Evolutionary conservation across 225 moss, liverwort and hornwort species (phyloP).

Genomic region (Pseudoscleropodium purum): DNA sequence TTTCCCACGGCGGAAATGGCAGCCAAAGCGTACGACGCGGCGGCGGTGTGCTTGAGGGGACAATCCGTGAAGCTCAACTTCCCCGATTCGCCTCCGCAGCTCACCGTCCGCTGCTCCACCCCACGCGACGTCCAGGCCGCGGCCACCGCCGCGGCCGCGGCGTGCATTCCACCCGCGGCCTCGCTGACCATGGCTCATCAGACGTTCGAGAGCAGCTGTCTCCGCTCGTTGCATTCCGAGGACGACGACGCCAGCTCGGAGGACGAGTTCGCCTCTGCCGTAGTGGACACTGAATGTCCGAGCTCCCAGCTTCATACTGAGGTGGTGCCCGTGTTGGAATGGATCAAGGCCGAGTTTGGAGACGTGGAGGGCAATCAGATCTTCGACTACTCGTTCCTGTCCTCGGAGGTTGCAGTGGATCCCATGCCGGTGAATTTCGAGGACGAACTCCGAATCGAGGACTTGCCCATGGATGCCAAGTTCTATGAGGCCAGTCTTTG

Average conservation of each 20-base stretch:
- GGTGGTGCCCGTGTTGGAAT: constrained; percentile 8
- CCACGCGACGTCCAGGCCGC: constrained; percentile 9
- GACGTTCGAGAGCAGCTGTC: constrained; percentile 1
- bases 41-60: constrained; percentile 13
- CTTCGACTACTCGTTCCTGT: background rate
- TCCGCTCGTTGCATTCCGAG: background rate
- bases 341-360: constrained; percentile 16
- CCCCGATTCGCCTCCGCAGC: constrained; percentile 9
- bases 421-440: background rate
- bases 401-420: background rate
- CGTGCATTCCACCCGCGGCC: background rate
- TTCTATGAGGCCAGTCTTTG: constrained; percentile 13
- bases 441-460: background rate
- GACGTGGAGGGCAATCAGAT: background rate
- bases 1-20: constrained; percentile 13
- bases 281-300: background rate
- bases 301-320: background rate
- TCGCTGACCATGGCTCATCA: background rate
- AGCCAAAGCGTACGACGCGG: constrained; percentile 11
- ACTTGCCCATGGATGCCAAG: background rate
- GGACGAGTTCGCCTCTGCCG: background rate
- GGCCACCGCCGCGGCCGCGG: constrained; percentile 14
- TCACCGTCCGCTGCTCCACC: background rate
- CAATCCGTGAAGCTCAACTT: constrained; percentile 9
- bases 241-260: background rate